Conservation (phyloP, 1,284 basidiomycete genomes). For the Trichosporon asahii region DNA sequence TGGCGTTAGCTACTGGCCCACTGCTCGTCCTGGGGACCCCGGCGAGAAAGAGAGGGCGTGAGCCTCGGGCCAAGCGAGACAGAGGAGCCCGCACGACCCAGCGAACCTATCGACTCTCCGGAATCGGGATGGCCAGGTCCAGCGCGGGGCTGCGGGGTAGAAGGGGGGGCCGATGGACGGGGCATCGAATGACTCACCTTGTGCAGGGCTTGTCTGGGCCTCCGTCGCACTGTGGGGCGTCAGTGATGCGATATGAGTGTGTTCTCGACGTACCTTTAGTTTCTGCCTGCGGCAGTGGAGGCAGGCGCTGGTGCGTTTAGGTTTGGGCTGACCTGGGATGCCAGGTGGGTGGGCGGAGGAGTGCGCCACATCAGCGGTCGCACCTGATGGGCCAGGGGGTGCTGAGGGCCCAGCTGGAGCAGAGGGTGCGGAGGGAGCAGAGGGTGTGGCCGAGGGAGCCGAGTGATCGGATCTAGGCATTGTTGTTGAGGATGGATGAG, state of each 20-base stretch:
- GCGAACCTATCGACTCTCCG: no score
- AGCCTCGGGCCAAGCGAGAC: no score
- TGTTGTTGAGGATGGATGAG: background rate
- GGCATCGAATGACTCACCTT: conserved; percentile 8
- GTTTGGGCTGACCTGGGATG: background rate
- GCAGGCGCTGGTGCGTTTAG: conserved; percentile 21
- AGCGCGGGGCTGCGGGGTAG: background rate
- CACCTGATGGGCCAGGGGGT: background rate
- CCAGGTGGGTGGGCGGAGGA: background rate
- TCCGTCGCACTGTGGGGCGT: conserved; percentile 22
- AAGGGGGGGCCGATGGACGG: background rate
- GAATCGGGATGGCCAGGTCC: background rate
- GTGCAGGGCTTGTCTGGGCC: conserved; percentile 16
- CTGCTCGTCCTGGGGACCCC: no score
- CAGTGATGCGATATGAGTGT: background rate
- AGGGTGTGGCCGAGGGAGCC: background rate
- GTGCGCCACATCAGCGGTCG: background rate
- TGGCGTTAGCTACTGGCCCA: conserved; percentile 10
- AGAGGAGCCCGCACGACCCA: no score
- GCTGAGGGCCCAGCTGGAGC: background rate
- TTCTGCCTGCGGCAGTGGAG: conserved; percentile 26
- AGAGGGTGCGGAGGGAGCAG: background rate
- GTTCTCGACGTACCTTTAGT: conserved; percentile 20
- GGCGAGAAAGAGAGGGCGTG: no score
- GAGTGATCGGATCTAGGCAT: conserved; percentile 9